Evolutionary conservation across 176 grass and related monocot genomes (phyloP), one percentile per base, ranked within the genome.

Genomic region (Puya raimondii): DNA sequence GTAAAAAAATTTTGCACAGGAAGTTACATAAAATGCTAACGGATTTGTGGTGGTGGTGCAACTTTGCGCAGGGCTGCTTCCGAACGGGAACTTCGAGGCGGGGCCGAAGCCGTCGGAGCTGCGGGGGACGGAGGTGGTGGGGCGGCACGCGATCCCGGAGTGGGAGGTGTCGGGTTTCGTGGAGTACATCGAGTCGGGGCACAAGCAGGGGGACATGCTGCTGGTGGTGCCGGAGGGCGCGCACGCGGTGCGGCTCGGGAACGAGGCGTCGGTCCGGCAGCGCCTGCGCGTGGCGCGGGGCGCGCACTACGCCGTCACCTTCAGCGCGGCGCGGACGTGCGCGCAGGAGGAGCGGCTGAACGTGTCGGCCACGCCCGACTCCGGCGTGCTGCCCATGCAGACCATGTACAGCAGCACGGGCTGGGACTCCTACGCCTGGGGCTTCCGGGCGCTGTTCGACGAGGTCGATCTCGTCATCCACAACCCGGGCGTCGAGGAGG

Each of bases 191-290:
- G 83, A 89, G 82, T 91, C 92, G 2, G 92, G 92, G 1, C 88
- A 89, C 83, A 92, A 91, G 85, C 92, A 92, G 65, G 88, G 92
- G 0, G 92, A 91, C 88, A 91, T 91, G 92, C 88, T 96, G 10
- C 88, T 96, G 21, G 78, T 86, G 10, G 92, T 96, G 18, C 92
- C 92, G 11, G 83, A 96, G 79, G 92, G 88, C 23, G 88, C 80
- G 14, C 76, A 89, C 86, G 92, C 92, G 0, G 86, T 96, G 6
- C 92, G 92, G 0, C 86, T 96, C 0, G 92, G 88, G 63, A 96
- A 96, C 70, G 92, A 96, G 64, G 92, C 92, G 6, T 89, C 85
- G 15, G 79, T 96, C 78, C 76, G 77, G 13, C 92, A 96, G 75
- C 83, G 61, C 16, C 65, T 96, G 18, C 25, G 74, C 77, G 83